Percentiles rank a stretch among this genome's conserved stretches.
phyloP scores from a whole-genome alignment of 805 yeast species.

The Ogataea naganishii region DNA sequence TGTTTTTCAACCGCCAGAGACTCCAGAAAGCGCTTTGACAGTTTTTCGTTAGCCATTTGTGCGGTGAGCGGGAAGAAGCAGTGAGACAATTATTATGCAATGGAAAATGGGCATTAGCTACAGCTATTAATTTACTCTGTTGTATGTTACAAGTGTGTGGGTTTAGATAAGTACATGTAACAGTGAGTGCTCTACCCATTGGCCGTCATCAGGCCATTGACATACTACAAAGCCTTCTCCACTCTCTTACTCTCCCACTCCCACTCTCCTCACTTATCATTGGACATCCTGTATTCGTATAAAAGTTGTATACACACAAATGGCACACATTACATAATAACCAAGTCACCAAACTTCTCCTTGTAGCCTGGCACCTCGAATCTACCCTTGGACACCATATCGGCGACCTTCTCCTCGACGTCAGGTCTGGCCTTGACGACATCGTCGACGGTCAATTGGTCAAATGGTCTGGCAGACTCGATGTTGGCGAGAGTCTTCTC shows the following conservation, averaged over 20 bases:
- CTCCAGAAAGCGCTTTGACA: slow-evolving; percentile 28
- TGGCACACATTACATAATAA: slow-evolving; percentile 58
- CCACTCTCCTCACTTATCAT: no score
- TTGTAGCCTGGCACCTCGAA: slow-evolving; percentile 98
- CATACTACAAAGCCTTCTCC: no score
- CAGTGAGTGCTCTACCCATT: not conserved
- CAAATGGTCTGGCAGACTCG: slow-evolving; percentile 95
- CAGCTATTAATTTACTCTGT: not conserved
- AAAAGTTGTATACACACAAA: slow-evolving; percentile 1
- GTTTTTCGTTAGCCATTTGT: slow-evolving; percentile 7
- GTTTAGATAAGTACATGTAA: not conserved
- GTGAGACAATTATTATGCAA: not conserved
- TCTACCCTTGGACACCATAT: slow-evolving; percentile 93
- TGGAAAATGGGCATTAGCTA: not conserved
- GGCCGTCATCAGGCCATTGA: no score
- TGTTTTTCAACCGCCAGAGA: slow-evolving; percentile 39
- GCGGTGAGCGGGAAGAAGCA: not conserved
- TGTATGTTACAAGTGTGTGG: not conserved
- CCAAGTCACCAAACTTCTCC: slow-evolving; percentile 96
- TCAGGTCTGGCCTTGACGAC: slow-evolving; percentile 95
- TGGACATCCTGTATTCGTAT: no score
- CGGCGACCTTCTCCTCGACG: slow-evolving; percentile 88
- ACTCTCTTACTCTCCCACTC: not conserved
- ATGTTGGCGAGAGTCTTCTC: slow-evolving; percentile 87
- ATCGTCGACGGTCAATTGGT: slow-evolving; percentile 92